A percentile compares a stretch with the other conserved stretches of the same genome.
Evolutionary conservation across 257 asterid species (phyloP).

Genomic region (Linaria vulgaris): DNA sequence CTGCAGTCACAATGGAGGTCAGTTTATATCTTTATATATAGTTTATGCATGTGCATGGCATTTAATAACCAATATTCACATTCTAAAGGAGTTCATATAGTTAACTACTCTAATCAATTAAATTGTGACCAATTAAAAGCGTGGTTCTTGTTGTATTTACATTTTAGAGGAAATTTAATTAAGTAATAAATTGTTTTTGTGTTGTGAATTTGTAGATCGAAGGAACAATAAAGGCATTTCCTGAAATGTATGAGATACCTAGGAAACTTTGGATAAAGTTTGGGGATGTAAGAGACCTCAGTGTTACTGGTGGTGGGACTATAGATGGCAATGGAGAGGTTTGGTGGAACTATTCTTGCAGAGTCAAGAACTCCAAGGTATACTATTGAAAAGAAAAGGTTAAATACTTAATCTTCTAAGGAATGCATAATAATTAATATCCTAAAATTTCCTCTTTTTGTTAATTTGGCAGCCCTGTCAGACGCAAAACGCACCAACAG

Average conservation of each 20-base stretch:
- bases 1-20: slow-evolving; percentile 59
- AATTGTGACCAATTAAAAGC: no score
- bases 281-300: slow-evolving; percentile 47
- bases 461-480: slow-evolving; percentile 43
- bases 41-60: no score
- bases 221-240: slow-evolving; percentile 67
- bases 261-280: slow-evolving; percentile 72
- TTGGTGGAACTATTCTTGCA: slow-evolving; percentile 93
- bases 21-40: neutral
- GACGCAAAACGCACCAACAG: slow-evolving; percentile 56
- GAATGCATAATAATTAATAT: no score
- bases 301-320: slow-evolving; percentile 70
- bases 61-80: no score
- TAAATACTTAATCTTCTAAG: no score
- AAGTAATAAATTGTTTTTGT: neutral
- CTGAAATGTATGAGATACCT: slow-evolving; percentile 43
- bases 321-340: slow-evolving; percentile 76
- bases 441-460: slow-evolving; percentile 17
- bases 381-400: no score
- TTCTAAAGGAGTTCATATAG: no score
- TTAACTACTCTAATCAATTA: no score
- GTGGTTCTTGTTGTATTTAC: no score
- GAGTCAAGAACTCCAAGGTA: slow-evolving; percentile 56
- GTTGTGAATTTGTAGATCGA: slow-evolving; percentile 42
- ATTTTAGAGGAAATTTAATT: no score